A percentile compares a stretch with the other conserved stretches of the same genome.
Conservation (phyloP, 352 stramenopile genomes). For the Phytophthora idaei region DNA sequence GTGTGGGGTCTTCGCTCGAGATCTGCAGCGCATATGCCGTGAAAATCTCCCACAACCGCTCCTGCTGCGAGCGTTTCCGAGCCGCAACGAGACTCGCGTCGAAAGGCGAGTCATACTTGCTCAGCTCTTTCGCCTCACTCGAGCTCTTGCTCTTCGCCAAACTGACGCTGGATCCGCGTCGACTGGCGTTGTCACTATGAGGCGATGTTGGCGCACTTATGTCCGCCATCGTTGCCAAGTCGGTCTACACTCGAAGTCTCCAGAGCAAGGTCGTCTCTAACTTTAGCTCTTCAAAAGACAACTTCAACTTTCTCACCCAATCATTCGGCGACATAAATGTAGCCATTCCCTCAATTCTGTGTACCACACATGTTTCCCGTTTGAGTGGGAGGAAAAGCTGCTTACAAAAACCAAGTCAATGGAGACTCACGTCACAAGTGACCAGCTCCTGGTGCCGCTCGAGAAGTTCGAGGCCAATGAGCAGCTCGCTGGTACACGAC, state of each 20-base stretch:
- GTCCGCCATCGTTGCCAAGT: constrained; percentile 12
- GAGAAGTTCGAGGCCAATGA: constrained; percentile 50
- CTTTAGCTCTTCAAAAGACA: constrained; percentile 8
- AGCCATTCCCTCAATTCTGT: constrained; percentile 12
- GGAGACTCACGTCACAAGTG: constrained; percentile 8
- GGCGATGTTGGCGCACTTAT: constrained; percentile 2
- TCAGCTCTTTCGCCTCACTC: constrained; percentile 34
- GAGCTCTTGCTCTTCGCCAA: constrained; percentile 16
- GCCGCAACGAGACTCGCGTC: constrained; percentile 60
- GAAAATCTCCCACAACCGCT: constrained; percentile 84
- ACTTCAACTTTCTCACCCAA: constrained; percentile 5
- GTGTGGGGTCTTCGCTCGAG: constrained; percentile 77
- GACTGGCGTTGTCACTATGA: constrained; percentile 8
- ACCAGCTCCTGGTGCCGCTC: constrained; percentile 43
- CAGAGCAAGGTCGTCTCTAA: background rate
- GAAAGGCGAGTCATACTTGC: constrained; percentile 67
- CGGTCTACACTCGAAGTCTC: too few relatives aligned
- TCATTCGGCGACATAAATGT: background rate
- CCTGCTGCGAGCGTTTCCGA: constrained; percentile 63
- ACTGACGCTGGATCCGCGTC: constrained; percentile 21
- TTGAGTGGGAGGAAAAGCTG: constrained; percentile 9
- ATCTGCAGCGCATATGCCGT: constrained; percentile 75
- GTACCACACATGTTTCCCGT: constrained; percentile 20
- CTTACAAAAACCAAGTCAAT: constrained; percentile 10
- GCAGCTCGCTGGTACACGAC: constrained; percentile 29